These are phyloP conservation scores for Aspergillus leporis DNA, from an alignment of 495 filamentous ascomycete genomes.

Conservation along the genomic window DNA sequence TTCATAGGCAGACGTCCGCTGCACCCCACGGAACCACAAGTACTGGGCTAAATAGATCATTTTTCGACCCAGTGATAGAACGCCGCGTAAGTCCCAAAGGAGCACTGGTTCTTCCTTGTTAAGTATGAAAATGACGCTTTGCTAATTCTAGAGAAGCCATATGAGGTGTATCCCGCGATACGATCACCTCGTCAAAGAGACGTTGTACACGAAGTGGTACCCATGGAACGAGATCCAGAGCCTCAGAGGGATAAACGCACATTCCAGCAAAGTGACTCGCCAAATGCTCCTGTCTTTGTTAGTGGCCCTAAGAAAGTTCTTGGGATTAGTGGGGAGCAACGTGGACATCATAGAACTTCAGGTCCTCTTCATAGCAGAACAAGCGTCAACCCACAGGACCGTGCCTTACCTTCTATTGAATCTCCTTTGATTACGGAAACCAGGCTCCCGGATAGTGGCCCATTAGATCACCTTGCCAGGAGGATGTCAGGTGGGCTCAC, in stretches of 20 bases:
- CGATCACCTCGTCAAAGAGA: slow-evolving; percentile 22
- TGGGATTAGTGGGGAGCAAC: slow-evolving; percentile 21
- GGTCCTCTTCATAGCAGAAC: slow-evolving; percentile 20
- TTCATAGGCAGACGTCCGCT: slow-evolving; percentile 13
- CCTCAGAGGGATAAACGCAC: slow-evolving; percentile 22
- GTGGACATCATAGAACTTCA: slow-evolving; percentile 19
- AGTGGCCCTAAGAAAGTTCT: slow-evolving; percentile 31
- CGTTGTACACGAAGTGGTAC: slow-evolving; percentile 18
- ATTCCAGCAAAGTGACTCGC: slow-evolving; percentile 18
- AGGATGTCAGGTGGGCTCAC: slow-evolving; percentile 32
- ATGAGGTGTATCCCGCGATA: slow-evolving; percentile 26
- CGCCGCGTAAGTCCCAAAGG: slow-evolving; percentile 21
- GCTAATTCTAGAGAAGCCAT: slow-evolving; percentile 34
- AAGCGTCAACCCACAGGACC: slow-evolving; percentile 30
- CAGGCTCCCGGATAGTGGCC: slow-evolving; percentile 27
- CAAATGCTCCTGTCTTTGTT: slow-evolving; percentile 40
- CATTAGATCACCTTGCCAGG: slow-evolving; percentile 33
- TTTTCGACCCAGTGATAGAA: slow-evolving; percentile 14
- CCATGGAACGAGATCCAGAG: slow-evolving; percentile 20
- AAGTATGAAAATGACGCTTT: slow-evolving; percentile 14
- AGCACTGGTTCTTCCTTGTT: not conserved
- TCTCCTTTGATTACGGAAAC: slow-evolving; percentile 27
- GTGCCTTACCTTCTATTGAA: slow-evolving; percentile 45
- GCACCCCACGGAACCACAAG: slow-evolving; percentile 20
- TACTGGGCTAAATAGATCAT: slow-evolving; percentile 10